phyloP scores from a whole-genome alignment of 2,329 filamentous ascomycete genomes.

The Trichoderma semiorbis region DNA sequence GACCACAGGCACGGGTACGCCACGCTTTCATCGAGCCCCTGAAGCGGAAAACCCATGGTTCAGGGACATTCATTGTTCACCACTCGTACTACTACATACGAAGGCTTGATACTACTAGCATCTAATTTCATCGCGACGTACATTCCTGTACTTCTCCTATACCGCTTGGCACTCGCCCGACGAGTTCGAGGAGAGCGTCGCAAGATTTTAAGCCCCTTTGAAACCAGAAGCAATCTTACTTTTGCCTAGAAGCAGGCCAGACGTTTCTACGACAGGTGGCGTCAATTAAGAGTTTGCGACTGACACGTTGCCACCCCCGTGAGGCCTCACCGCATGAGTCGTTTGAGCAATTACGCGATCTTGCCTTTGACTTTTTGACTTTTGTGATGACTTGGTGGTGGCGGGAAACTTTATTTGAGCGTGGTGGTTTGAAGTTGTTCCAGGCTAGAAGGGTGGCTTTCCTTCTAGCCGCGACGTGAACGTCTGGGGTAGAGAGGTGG shows the following conservation, averaged over 20 bases:
- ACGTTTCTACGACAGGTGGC: not conserved
- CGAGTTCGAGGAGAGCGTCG: not conserved
- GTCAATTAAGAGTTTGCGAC: not conserved
- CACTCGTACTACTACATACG: not conserved
- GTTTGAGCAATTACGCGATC: not conserved
- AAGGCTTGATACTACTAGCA: not conserved
- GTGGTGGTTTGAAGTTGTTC: not conserved
- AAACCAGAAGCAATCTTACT: not conserved
- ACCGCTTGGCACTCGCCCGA: not conserved
- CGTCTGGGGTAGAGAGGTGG: not conserved
- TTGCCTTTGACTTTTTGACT: not conserved
- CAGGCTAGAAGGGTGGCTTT: not conserved
- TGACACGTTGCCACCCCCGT: not conserved
- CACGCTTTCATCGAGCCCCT: not conserved
- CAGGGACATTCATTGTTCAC: not conserved
- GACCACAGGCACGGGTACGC: not conserved
- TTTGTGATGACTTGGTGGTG: not conserved
- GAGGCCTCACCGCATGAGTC: not conserved
- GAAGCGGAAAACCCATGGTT: not conserved
- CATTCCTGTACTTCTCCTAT: not conserved
- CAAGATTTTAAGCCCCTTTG: not conserved
- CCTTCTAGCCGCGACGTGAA: not conserved
- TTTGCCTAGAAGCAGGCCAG: constrained; percentile 5
- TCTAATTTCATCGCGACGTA: not conserved
- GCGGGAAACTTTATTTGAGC: not conserved